phyloP scores from a whole-genome alignment of 345 rosid species.

The Arabidopsis arenosa region DNA sequence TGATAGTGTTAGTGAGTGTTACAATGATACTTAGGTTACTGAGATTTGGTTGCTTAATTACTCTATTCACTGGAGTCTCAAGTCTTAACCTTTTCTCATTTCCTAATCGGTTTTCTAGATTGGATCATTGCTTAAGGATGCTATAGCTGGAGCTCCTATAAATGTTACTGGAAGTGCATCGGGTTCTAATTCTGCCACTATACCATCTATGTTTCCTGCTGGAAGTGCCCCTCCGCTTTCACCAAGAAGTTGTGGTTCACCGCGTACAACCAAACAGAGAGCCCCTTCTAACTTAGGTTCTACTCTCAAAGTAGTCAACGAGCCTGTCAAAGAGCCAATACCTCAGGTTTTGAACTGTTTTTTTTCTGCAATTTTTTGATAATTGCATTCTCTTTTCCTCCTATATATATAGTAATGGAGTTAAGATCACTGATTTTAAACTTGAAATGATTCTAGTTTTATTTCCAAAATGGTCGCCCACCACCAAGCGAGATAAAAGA shows the following conservation, averaged over 20 bases:
- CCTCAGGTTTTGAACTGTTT: constrained; percentile 66
- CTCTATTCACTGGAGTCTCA: not conserved
- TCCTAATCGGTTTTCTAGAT: constrained; percentile 52
- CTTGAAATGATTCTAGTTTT: constrained; percentile 60
- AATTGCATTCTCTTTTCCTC: constrained; percentile 1
- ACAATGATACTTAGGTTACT: too few relatives aligned
- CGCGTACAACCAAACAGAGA: constrained; percentile 80
- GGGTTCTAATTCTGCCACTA: constrained; percentile 56
- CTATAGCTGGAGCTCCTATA: constrained; percentile 77
- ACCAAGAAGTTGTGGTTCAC: constrained; percentile 93
- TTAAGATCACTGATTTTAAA: not conserved
- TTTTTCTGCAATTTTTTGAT: not conserved
- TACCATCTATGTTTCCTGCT: constrained; percentile 95
- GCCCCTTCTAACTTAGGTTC: constrained; percentile 83
- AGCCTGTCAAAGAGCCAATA: constrained; percentile 75
- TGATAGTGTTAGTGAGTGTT: not conserved
- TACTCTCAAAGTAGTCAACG: constrained; percentile 79
- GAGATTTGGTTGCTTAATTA: too few relatives aligned
- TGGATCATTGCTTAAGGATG: constrained; percentile 76
- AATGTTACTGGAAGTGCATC: constrained; percentile 71
- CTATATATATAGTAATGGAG: not conserved
- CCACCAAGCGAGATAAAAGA: constrained; percentile 81
- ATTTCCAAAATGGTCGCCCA: constrained; percentile 92
- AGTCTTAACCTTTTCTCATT: constrained; percentile 36
- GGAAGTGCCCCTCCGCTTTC: constrained; percentile 98